These are phyloP conservation scores for Chiua sp. DNA, from an alignment of 1,284 basidiomycete genomes.

Conservation along the genomic window DNA sequence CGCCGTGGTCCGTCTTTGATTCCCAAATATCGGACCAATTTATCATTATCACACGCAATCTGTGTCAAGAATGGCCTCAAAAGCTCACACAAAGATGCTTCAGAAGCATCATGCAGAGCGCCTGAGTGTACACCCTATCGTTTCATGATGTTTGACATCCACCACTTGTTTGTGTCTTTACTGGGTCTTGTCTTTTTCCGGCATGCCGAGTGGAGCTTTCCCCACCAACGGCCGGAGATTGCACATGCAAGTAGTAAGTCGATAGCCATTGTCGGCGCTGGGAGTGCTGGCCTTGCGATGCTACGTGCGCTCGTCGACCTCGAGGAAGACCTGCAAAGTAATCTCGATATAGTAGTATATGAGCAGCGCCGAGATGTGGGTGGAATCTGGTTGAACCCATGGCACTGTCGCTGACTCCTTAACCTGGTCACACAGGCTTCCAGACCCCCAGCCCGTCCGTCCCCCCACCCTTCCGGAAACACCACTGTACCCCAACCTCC, in stretches of 20 bases:
- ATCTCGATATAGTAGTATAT: constrained; percentile 55
- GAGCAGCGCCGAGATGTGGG: constrained; percentile 57
- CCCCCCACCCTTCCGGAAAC: constrained; percentile 58
- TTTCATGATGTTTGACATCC: constrained; percentile 15
- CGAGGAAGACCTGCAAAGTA: constrained; percentile 40
- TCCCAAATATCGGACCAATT: not conserved
- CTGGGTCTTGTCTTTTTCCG: constrained; percentile 16
- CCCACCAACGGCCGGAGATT: not conserved
- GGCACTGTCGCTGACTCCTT: not conserved
- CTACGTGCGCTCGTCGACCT: constrained; percentile 47
- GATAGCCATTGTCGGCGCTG: constrained; percentile 57
- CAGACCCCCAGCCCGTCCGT: constrained; percentile 45
- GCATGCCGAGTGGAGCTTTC: not conserved
- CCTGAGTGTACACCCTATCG: not conserved
- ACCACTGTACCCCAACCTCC: constrained; percentile 58
- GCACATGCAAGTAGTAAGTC: constrained; percentile 43
- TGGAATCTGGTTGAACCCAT: constrained; percentile 50
- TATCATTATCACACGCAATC: not conserved
- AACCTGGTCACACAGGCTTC: constrained; percentile 39
- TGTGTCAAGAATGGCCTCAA: not conserved
- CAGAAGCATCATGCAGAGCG: not conserved
- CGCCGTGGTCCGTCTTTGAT: not conserved
- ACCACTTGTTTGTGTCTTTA: constrained; percentile 15
- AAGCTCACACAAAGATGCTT: no score
- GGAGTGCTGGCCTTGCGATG: constrained; percentile 57